Conservation (phyloP, 2,329 filamentous ascomycete genomes). For the Pseudocercospora musae region DNA sequence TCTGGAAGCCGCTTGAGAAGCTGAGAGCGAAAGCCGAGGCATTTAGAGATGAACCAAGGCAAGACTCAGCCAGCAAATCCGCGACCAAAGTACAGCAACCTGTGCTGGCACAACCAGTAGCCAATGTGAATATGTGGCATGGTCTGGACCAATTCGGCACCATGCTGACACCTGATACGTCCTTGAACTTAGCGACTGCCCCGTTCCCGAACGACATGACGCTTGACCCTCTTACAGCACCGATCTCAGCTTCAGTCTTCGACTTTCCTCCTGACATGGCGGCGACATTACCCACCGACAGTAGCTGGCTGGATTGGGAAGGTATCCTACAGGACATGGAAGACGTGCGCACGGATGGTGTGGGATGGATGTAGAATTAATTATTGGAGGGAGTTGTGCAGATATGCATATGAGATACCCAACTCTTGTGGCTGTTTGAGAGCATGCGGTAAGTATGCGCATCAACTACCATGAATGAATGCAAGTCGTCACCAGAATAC, state of each 20-base stretch:
- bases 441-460: too few species aligned
- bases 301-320: slow-evolving; percentile 37
- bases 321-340: slow-evolving; percentile 35
- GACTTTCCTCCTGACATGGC: slow-evolving; percentile 24
- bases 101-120: background rate
- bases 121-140: background rate
- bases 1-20: slow-evolving; percentile 56
- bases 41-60: slow-evolving; percentile 24
- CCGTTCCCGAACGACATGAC: background rate
- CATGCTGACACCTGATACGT: background rate
- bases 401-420: background rate
- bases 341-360: slow-evolving; percentile 51
- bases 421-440: background rate
- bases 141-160: background rate
- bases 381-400: background rate
- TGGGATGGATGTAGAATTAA: slow-evolving; percentile 39
- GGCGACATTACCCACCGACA: slow-evolving; percentile 19
- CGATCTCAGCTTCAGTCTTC: slow-evolving; percentile 13
- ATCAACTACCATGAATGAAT: too few species aligned
- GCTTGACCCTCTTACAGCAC: slow-evolving; percentile 1
- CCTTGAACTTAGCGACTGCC: background rate
- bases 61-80: background rate
- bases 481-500: too few species aligned
- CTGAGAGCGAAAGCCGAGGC: slow-evolving; percentile 48
- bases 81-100: background rate